Base-by-base conservation (phyloP, 495 filamentous ascomycete genomes). In the Penicillium coffeae region DNA sequence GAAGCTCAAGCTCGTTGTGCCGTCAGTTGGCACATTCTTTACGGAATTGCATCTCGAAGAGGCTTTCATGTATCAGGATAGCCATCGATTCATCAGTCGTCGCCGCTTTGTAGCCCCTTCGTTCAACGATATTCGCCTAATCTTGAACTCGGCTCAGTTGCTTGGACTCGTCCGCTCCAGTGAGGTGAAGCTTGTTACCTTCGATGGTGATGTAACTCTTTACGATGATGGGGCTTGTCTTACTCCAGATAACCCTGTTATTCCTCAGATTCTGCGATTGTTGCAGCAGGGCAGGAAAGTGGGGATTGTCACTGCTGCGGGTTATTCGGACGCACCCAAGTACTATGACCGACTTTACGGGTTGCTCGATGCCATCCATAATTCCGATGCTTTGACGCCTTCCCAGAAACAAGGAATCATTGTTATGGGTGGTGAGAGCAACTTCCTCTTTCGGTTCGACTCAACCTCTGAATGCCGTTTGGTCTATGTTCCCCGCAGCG, bases 121-220 rank as follows among this genome's bases (percentile, higher is more conserved):
- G 10, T 98, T 98, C 78, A 98, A 98, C 70, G 93, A 98, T 59
- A 84, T 98, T 49, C 84, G 94, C 2, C 72, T 96, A 6, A 88
- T 90, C 42, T 79, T 98, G 53, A 98, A 97, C 71, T 90, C 93
- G 21, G 90, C 93, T 40, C 94, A 98, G 69, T 71, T 96, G 19
- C 85, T 96, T 78, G 87, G 87, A 41, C 76, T 97, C 2, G 82
- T 88, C 6, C 79, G 75, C 33, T 63, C 76, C 13, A 75, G 75
- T 37, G 57, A 64, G 10, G 61, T 94, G 7, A 78, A 90, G 52
- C 81, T 98, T 3, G 82, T 95, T 39, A 98, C 93, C 12, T 97
- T 98, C 58, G 93, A 98, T 64, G 94, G 94, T 62, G 94, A 98
- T 59, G 90, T 98, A 10, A 98, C 94, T 5, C 80, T 98, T 32